Evolutionary conservation across 2,329 filamentous ascomycete genomes (phyloP).

Genomic region (Verticillium dahliae): DNA sequence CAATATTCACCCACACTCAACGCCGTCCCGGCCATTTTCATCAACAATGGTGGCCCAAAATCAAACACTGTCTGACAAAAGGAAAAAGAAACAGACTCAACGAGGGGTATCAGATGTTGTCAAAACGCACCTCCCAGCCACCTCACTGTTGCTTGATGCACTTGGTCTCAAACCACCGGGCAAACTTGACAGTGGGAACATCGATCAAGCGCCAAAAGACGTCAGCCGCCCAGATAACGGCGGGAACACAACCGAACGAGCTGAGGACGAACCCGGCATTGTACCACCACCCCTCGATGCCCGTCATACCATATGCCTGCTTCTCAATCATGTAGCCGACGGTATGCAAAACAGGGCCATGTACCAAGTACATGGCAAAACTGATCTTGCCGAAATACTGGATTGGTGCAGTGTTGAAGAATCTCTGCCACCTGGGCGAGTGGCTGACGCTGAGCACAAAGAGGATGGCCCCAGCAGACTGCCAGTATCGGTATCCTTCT

Average conservation of each 20-base stretch:
- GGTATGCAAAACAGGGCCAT: conserved; percentile 48
- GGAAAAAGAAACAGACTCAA: background rate
- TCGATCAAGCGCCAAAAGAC: conserved; percentile 51
- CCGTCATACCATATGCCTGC: conserved; percentile 40
- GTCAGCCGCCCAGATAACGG: conserved; percentile 48
- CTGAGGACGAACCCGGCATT: conserved; percentile 39
- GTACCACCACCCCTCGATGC: conserved; percentile 37
- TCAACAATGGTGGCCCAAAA: background rate
- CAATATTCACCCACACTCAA: background rate
- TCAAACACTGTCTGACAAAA: background rate
- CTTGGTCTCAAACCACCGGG: conserved; percentile 46
- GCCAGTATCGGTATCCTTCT: conserved; percentile 49
- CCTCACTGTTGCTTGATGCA: conserved; percentile 21
- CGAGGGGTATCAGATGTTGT: background rate
- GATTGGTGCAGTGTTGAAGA: conserved; percentile 41
- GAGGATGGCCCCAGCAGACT: conserved; percentile 44
- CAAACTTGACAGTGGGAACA: conserved; percentile 47
- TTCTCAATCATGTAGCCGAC: conserved; percentile 45
- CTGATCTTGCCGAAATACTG: conserved; percentile 57
- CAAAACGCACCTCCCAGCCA: background rate
- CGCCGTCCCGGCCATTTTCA: background rate
- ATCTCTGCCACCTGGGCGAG: conserved; percentile 36
- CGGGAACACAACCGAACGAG: conserved; percentile 39
- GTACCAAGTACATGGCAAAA: conserved; percentile 56
- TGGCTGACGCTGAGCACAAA: conserved; percentile 44